Percentiles rank a stretch among this genome's conserved stretches.
Conservation (phyloP, 805 yeast species). For the Candida nonsorbophila region DNA sequence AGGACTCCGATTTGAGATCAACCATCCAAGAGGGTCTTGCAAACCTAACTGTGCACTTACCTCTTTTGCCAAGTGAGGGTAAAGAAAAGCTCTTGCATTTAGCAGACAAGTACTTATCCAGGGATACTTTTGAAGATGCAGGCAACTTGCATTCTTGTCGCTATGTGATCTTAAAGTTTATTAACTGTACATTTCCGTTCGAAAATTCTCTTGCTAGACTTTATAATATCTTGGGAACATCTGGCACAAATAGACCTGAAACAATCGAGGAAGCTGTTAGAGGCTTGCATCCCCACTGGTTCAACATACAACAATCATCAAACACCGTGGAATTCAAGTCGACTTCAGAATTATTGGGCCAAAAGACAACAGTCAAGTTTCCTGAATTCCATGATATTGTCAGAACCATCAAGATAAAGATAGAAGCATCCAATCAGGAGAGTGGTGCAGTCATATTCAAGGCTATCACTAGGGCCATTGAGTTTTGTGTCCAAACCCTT, state of each 20-base stretch:
- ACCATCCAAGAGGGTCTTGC: slow-evolving; percentile 71
- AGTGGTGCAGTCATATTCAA: slow-evolving; percentile 19
- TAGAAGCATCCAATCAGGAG: slow-evolving; percentile 15
- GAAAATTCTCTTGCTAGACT: slow-evolving; percentile 61
- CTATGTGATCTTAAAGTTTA: slow-evolving; percentile 59
- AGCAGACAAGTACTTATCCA: slow-evolving; percentile 27
- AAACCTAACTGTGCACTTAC: slow-evolving; percentile 47
- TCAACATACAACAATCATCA: slow-evolving; percentile 45
- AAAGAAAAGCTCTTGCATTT: slow-evolving; percentile 36
- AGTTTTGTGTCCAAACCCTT: slow-evolving; percentile 53
- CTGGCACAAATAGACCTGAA: slow-evolving; percentile 56
- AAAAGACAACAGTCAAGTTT: slow-evolving; percentile 35
- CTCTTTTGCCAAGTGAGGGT: slow-evolving; percentile 29
- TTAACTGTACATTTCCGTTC: slow-evolving; percentile 62
- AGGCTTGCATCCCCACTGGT: slow-evolving; percentile 85
- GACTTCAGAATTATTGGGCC: slow-evolving; percentile 41
- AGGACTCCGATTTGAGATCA: slow-evolving; percentile 54
- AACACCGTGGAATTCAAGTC: slow-evolving; percentile 38
- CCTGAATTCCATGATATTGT: slow-evolving; percentile 50
- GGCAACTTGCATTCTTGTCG: slow-evolving; percentile 46
- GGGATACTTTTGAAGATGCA: slow-evolving; percentile 3
- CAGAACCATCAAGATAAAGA: slow-evolving; percentile 7
- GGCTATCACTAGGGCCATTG: slow-evolving; percentile 36
- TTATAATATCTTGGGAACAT: slow-evolving; percentile 62
- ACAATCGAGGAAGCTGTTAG: slow-evolving; percentile 72